Evolutionary conservation across 805 yeast species (phyloP).

Genomic region (Yamadazyma nakazawae): DNA sequence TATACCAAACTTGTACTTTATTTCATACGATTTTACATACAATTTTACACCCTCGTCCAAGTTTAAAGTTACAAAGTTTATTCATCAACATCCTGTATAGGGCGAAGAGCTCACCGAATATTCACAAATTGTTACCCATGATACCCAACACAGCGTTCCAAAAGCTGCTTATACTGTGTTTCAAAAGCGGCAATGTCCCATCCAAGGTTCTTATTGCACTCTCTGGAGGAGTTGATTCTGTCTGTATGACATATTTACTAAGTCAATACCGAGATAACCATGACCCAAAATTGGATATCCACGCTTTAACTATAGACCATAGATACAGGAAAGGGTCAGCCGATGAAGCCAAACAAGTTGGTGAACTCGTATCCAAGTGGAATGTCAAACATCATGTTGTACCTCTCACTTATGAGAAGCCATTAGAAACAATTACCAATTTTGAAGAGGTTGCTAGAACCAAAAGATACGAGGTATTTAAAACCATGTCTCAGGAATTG

Average conservation of each 20-base stretch:
- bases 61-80: too few species aligned
- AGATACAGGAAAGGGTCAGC: slow-evolving; percentile 46
- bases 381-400: slow-evolving; percentile 31
- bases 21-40: too few species aligned
- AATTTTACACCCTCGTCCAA: too few species aligned
- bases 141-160: slow-evolving; percentile 14
- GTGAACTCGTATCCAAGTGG: slow-evolving; percentile 29
- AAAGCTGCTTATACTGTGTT: slow-evolving; percentile 11
- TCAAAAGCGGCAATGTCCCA: slow-evolving; percentile 18
- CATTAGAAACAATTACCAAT: slow-evolving; percentile 29
- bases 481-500: slow-evolving; percentile 34
- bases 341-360: slow-evolving; percentile 47
- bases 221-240: slow-evolving; percentile 82
- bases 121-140: slow-evolving; percentile 7
- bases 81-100: too few species aligned
- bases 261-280: slow-evolving; percentile 28
- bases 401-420: slow-evolving; percentile 21
- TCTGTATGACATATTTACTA: slow-evolving; percentile 58
- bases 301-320: slow-evolving; percentile 70
- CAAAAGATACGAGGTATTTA: slow-evolving; percentile 47
- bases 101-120: not conserved
- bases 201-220: slow-evolving; percentile 51
- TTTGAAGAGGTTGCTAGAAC: slow-evolving; percentile 62
- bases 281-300: slow-evolving; percentile 29
- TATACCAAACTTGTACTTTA: too few species aligned